These are phyloP conservation scores for Panicum miliaceum DNA, from an alignment of 176 grass and related monocot species.

Conservation along the genomic window DNA sequence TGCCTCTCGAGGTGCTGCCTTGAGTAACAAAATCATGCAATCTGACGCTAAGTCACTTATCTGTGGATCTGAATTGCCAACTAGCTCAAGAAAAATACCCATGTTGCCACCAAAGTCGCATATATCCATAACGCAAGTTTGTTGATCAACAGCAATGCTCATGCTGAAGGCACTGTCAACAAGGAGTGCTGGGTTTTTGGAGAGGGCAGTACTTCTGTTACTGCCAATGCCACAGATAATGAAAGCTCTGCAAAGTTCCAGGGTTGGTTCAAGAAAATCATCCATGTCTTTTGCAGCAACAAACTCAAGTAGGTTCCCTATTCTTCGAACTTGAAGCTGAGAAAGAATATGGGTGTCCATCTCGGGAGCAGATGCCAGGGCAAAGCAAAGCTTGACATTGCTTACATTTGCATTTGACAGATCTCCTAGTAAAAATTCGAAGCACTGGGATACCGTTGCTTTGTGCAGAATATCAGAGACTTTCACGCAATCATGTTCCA, in stretches of 20 bases:
- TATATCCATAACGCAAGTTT: slow-evolving; percentile 80
- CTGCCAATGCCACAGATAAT: slow-evolving; percentile 78
- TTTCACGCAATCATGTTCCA: slow-evolving; percentile 89
- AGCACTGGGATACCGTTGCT: slow-evolving; percentile 83
- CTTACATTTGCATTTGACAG: slow-evolving; percentile 97
- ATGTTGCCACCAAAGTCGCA: slow-evolving; percentile 86
- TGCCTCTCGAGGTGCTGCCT: slow-evolving; percentile 78
- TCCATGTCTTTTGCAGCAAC: slow-evolving; percentile 91
- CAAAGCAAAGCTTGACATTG: slow-evolving; percentile 93
- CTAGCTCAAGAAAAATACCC: slow-evolving; percentile 79
- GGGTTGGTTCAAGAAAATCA: slow-evolving; percentile 94
- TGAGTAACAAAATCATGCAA: slow-evolving; percentile 76
- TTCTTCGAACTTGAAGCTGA: slow-evolving; percentile 87
- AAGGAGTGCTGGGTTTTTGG: slow-evolving; percentile 79
- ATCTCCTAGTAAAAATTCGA: slow-evolving; percentile 87
- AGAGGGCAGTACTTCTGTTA: slow-evolving; percentile 72
- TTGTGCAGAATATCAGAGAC: slow-evolving; percentile 92
- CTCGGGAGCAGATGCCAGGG: slow-evolving; percentile 81
- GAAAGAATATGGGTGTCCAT: slow-evolving; percentile 90
- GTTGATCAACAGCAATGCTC: slow-evolving; percentile 90
- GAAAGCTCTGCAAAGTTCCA: slow-evolving; percentile 87
- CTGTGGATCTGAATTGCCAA: slow-evolving; percentile 59
- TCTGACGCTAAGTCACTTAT: slow-evolving; percentile 86
- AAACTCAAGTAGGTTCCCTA: slow-evolving; percentile 94
- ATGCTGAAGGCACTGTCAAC: slow-evolving; percentile 82